Percentiles rank a stretch among this genome's conserved stretches.
Evolutionary conservation across 2,329 filamentous ascomycete species (phyloP).

Genomic region (Cytospora piceicola): DNA sequence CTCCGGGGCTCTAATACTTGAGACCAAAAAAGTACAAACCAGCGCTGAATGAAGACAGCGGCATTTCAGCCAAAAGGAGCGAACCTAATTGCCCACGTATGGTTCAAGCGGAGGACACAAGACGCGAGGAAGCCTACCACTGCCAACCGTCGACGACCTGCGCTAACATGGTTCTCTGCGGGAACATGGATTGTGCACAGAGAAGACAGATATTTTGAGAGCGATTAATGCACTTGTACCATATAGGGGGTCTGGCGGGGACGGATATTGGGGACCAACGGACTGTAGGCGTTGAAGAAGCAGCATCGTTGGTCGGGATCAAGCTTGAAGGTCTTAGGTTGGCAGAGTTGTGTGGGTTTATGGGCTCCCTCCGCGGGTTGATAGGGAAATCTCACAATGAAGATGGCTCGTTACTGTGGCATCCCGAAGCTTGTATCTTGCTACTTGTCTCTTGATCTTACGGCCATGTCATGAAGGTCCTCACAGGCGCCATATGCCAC

Average conservation of each 20-base stretch:
- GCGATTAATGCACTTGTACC: constrained; percentile 28
- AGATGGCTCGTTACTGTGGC: background rate
- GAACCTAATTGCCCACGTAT: background rate
- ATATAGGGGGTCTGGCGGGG: constrained; percentile 25
- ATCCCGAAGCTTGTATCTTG: background rate
- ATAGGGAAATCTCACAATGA: constrained; percentile 5
- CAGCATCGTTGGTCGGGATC: constrained; percentile 7
- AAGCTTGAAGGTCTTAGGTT: constrained; percentile 1
- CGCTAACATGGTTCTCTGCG: background rate
- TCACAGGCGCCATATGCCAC: background rate
- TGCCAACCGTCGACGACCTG: background rate
- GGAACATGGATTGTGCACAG: constrained; percentile 6
- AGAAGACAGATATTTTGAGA: constrained; percentile 14
- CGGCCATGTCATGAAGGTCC: background rate
- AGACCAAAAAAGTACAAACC: background rate
- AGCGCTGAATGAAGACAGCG: background rate
- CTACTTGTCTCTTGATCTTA: background rate
- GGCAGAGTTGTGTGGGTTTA: background rate
- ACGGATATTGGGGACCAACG: constrained; percentile 10
- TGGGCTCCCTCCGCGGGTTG: constrained; percentile 2
- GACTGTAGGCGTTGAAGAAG: constrained; percentile 22
- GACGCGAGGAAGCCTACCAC: background rate
- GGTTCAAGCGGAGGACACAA: background rate
- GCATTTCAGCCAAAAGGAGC: background rate
- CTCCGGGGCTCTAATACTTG: background rate